A percentile compares a stretch with the other conserved stretches of the same genome.
Evolutionary conservation across 176 grass and related monocot species (phyloP).

Genomic region (Zizania latifolia): DNA sequence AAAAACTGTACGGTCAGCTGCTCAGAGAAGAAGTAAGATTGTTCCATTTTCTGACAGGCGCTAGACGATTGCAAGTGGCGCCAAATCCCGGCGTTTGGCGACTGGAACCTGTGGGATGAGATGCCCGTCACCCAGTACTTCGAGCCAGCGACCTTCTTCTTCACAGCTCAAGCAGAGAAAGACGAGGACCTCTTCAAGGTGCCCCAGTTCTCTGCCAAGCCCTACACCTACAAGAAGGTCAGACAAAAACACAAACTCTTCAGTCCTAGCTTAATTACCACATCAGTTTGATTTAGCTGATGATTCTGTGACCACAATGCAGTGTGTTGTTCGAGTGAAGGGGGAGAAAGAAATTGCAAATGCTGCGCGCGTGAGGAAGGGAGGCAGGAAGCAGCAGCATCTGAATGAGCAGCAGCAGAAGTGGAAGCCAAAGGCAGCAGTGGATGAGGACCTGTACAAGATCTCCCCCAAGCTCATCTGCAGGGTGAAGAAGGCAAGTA

Average conservation of each 20-base stretch:
- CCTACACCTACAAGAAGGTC: slow-evolving; percentile 62
- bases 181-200: slow-evolving; percentile 80
- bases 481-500: slow-evolving; percentile 67
- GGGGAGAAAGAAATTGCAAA: slow-evolving; percentile 30
- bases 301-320: background rate
- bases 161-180: slow-evolving; percentile 44
- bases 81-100: slow-evolving; percentile 68
- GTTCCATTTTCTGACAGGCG: background rate
- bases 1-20: background rate
- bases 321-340: slow-evolving; percentile 45
- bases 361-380: slow-evolving; percentile 30
- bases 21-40: background rate
- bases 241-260: background rate
- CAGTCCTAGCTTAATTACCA: background rate
- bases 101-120: slow-evolving; percentile 71
- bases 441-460: slow-evolving; percentile 92
- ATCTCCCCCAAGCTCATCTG: slow-evolving; percentile 68
- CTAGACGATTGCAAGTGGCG: slow-evolving; percentile 51
- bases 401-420: slow-evolving; percentile 41
- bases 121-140: slow-evolving; percentile 74
- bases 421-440: slow-evolving; percentile 48
- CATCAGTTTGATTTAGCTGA: background rate
- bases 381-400: slow-evolving; percentile 30
- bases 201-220: slow-evolving; percentile 46
- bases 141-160: slow-evolving; percentile 58